A percentile compares a stretch with the other conserved stretches of the same genome.
Conservation (phyloP, 805 yeast species). For the Candida tibetensis region DNA sequence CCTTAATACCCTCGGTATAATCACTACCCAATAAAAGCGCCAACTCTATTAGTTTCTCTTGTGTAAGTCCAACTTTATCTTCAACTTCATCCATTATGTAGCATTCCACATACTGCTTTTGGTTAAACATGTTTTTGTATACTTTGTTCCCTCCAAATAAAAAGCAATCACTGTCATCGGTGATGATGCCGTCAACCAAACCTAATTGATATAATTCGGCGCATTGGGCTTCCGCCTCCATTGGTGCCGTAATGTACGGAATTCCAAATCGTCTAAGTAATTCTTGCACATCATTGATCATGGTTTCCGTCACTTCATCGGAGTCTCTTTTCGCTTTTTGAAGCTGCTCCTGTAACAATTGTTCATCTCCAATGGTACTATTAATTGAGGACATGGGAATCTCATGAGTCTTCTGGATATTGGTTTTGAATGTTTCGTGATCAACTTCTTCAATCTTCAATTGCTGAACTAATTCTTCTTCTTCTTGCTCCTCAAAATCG, state of each 20-base stretch:
- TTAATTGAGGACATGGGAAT: conserved; percentile 18
- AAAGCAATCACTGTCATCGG: conserved; percentile 97
- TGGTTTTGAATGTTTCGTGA: conserved; percentile 56
- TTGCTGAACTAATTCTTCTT: conserved; percentile 59
- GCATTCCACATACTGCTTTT: conserved; percentile 86
- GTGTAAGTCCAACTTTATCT: conserved; percentile 60
- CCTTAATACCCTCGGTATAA: conserved; percentile 88
- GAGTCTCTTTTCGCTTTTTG: conserved; percentile 77
- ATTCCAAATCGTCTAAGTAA: conserved; percentile 84
- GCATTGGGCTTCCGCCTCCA: conserved; percentile 99
- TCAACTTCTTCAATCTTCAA: conserved; percentile 70
- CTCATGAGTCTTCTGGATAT: conserved; percentile 21
- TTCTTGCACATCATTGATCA: conserved; percentile 91
- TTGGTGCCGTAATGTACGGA: conserved; percentile 93
- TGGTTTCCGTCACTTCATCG: conserved; percentile 81
- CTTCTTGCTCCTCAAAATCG: conserved; percentile 77
- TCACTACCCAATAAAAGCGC: conserved; percentile 91
- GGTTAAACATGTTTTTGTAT: conserved; percentile 92
- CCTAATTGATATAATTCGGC: conserved; percentile 68
- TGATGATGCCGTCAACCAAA: conserved; percentile 90
- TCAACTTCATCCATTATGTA: conserved; percentile 61
- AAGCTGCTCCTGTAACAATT: conserved; percentile 55
- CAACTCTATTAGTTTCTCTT: conserved; percentile 66
- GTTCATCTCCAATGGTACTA: conserved; percentile 46
- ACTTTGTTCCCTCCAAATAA: conserved; percentile 83